Evolutionary conservation across 441 rosid genomes (phyloP), one percentile per base, ranked within the genome.

Genomic region (Bocquillonia castaneifolia): DNA sequence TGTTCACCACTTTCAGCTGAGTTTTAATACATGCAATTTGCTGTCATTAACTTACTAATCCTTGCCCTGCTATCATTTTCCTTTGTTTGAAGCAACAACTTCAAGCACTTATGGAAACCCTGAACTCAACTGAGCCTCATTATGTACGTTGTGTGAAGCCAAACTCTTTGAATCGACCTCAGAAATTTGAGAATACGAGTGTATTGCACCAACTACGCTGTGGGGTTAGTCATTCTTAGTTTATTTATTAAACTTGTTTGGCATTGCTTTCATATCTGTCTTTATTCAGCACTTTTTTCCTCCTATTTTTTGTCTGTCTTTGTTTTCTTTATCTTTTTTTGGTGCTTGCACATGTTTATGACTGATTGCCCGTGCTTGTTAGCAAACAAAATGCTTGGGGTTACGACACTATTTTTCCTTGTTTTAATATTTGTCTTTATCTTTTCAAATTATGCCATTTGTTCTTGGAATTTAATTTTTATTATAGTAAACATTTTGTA

Each of bases 71-170:
- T 45, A 57, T 72, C 42, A 28, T 62, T 70, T 37, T 37, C 57
- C 61, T 66, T 80, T 64, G 51, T 64, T 63, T 62, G 70, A 71
- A 93, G 98, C 98, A 91, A 91, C 98, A 93, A 93, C 97, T 93
- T 79, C 98, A 93, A 82, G 81, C 98, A 32, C 96, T 93, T 63
- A 89, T 91, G 98, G 97, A 93, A 80, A 93, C 95, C 22, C 98
- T 93, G 74, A 89, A 74, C 83, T 55, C 81, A 63, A 93, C 98
- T 9, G 95, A 91, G 80, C 98, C 98, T 80, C 98, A 93, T 77
- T 93, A 91, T 77, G 82, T 93, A 79, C 97, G 97, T 31, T 93
- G 98, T 77, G 97, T 93, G 83, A 93, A 93, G 88, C 98, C 98
- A 48, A 93, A 91, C 81, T 93, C 97, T 45, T 78, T 85, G 61